Evolutionary conservation across 352 stramenopile species (phyloP), one percentile per base, ranked within the genome.

Genomic region (Globisporangium spinosum): DNA sequence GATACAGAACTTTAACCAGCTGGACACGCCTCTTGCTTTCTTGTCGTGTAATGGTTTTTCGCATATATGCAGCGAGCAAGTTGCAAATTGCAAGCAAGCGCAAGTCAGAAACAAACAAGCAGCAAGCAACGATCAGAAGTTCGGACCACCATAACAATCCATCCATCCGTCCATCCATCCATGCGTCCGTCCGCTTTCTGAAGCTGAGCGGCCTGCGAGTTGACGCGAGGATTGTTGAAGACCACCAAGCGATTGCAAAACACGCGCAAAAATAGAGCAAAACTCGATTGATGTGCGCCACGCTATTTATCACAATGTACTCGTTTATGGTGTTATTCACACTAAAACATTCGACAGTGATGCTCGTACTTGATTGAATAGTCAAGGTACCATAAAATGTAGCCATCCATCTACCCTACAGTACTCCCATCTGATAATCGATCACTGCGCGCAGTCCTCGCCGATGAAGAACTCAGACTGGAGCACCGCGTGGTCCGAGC

Each of bases 391-490:
- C 32, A 10, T 7, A 38, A 12, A 38, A 38, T 8, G 32, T 38
- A 38, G 32, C 32, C 32, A 38, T 38, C 32, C 32, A 38, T 38
- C 32, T 10, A 38, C 8, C 32, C 32, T 10, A 38, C 8, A 9
- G 32, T 38, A 9, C 32, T 12, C 8, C 32, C 32, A 38, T 38
- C 6, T 38, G 32, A 38, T 10, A 38, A 38, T 38, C 32, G 32
- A 38, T 38, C 32, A 38, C 32, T 61, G 15, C 40, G 56, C 47
- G 4, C 55, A 69, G 27, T 49, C 43, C 6, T n/a, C 56, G 32
- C 85, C 82, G 29, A 91, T 70, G 62, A 80, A 87, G 62, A 94
- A 91, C 45, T 77, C 72, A 13, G 82, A 79, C 70, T 89, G 73
- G 20, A 85, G 32, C 0, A 83, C 71, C 10, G 83, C 83, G 64